Percentiles rank a stretch among this genome's conserved stretches.
Evolutionary conservation across 1,284 basidiomycete genomes (phyloP).

Genomic region (Boletus semigastroideus): DNA sequence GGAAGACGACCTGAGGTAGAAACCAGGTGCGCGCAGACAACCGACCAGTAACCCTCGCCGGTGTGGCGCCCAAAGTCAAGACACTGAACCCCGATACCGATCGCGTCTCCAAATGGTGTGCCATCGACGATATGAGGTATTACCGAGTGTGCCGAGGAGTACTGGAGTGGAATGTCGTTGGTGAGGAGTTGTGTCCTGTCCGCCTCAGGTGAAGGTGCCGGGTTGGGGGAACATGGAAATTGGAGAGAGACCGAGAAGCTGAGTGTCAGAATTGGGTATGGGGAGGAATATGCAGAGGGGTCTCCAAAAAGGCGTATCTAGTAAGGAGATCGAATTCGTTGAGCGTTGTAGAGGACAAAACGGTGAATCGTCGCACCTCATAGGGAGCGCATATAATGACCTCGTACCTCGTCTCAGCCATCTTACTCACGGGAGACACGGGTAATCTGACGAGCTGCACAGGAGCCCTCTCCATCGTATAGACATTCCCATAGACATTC

Average conservation of each 20-base stretch:
- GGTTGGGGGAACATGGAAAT: slow-evolving; percentile 10
- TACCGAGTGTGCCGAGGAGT: slow-evolving; percentile 53
- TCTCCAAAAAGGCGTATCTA: slow-evolving; percentile 81
- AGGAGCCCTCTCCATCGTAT: slow-evolving; percentile 52
- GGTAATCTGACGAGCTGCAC: slow-evolving; percentile 53
- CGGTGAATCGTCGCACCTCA: slow-evolving; percentile 19
- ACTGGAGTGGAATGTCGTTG: slow-evolving; percentile 31
- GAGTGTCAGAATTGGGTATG: slow-evolving; percentile 53
- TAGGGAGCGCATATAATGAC: slow-evolving; percentile 39
- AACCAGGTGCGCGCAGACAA: slow-evolving; percentile 12
- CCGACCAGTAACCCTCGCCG: slow-evolving; percentile 18
- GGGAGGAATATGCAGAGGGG: slow-evolving; percentile 43
- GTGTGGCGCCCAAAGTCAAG: slow-evolving; percentile 24
- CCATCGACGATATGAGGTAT: slow-evolving; percentile 66
- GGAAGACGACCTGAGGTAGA: slow-evolving; percentile 4
- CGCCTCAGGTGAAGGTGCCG: slow-evolving; percentile 1
- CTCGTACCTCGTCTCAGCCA: slow-evolving; percentile 58
- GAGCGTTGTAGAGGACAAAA: not conserved
- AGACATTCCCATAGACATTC: slow-evolving; percentile 83
- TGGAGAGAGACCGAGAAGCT: slow-evolving; percentile 47
- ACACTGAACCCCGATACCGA: slow-evolving; percentile 63
- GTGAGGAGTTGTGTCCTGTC: not conserved
- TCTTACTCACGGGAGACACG: slow-evolving; percentile 38
- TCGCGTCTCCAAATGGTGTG: slow-evolving; percentile 60
- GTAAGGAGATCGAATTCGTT: not conserved